A percentile compares a stretch with the other conserved stretches of the same genome.
Conservation (phyloP, 805 yeast species). For the Scheffersomyces ergatensis region DNA sequence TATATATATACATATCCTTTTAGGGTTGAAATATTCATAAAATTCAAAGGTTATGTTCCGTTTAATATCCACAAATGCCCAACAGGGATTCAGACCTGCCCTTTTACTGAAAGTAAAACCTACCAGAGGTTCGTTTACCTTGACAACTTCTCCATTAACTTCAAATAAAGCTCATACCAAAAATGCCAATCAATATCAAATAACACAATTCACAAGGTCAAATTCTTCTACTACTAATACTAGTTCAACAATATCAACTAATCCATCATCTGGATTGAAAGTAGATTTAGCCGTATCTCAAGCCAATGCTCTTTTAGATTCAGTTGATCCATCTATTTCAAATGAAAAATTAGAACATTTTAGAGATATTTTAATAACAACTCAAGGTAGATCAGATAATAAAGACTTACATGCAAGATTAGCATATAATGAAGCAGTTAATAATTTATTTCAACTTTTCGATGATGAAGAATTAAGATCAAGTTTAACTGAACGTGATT, state of each 20-base stretch:
- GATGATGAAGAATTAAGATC: conserved; percentile 19
- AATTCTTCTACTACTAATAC: conserved; percentile 11
- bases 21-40: too few species aligned
- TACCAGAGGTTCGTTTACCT: conserved; percentile 13
- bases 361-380: conserved; percentile 25
- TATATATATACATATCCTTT: too few species aligned
- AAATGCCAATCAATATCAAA: conserved; percentile 5
- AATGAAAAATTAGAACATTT: conserved; percentile 21
- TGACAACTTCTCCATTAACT: conserved; percentile 4
- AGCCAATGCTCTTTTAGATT: conserved; percentile 21
- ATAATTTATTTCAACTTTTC: conserved; percentile 14
- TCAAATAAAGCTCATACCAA: conserved; percentile 1
- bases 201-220: conserved; percentile 14
- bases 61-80: conserved; percentile 35
- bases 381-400: conserved; percentile 12
- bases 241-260: not conserved
- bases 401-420: conserved; percentile 13
- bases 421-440: conserved; percentile 15
- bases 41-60: too few species aligned
- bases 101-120: conserved; percentile 35
- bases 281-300: conserved; percentile 18
- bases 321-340: conserved; percentile 16
- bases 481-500: conserved; percentile 16
- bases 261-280: conserved; percentile 7
- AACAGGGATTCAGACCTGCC: conserved; percentile 33